Conservation (phyloP, 2,329 filamentous ascomycete species). For the Albophoma yamanashiensis region DNA sequence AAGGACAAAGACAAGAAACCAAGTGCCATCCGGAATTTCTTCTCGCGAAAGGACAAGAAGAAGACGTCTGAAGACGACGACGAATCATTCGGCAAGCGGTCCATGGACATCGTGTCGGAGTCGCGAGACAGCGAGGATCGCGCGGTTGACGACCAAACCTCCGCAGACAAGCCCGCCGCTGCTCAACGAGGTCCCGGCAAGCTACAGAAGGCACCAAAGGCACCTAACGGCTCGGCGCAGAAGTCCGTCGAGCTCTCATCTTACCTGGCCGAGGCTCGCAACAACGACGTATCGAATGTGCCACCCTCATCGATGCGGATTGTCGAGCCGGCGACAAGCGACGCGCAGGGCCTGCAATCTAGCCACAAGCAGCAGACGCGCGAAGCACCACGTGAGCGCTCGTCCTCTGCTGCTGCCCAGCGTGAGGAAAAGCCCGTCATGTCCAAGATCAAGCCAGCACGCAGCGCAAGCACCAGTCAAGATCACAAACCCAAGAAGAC, state of each 20-base stretch:
- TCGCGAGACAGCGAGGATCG: constrained; percentile 32
- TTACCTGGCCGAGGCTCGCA: constrained; percentile 31
- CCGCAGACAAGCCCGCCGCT: constrained; percentile 29
- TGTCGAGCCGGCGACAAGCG: constrained; percentile 41
- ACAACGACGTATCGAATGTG: constrained; percentile 44
- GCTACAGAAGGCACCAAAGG: constrained; percentile 55
- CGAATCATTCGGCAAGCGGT: constrained; percentile 50
- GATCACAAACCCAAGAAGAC: constrained; percentile 43
- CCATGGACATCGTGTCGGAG: constrained; percentile 42
- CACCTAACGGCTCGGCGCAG: constrained; percentile 15
- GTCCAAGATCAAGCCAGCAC: constrained; percentile 9
- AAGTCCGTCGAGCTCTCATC: constrained; percentile 29
- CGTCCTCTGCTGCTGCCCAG: constrained; percentile 21
- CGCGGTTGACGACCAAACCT: constrained; percentile 30
- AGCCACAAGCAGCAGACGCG: constrained; percentile 13
- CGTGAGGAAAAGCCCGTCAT: constrained; percentile 25
- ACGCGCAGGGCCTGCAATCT: constrained; percentile 25
- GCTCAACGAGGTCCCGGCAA: constrained; percentile 53
- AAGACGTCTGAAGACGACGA: constrained; percentile 46
- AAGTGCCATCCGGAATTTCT: constrained; percentile 47
- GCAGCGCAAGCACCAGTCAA: constrained; percentile 21
- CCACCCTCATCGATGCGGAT: constrained; percentile 47
- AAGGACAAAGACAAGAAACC: constrained; percentile 60
- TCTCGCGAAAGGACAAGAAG: constrained; percentile 53
- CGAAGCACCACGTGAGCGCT: constrained; percentile 19